A percentile compares a stretch with the other conserved stretches of the same genome.
These are phyloP conservation scores for Stromatinia cepivora DNA, from an alignment of 2,329 filamentous ascomycete genomes.

Conservation along the genomic window DNA sequence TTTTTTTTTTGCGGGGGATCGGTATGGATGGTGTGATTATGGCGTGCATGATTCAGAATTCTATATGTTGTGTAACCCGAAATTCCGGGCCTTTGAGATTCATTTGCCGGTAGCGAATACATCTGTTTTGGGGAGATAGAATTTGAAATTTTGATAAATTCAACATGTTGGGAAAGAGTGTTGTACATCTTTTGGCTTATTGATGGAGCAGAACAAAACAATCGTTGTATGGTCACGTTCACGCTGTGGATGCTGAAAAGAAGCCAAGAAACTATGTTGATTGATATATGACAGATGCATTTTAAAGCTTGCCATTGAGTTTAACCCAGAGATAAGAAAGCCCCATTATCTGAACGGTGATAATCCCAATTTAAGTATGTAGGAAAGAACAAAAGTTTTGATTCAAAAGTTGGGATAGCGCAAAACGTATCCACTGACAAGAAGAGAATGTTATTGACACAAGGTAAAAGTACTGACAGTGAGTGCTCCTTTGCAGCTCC, in stretches of 20 bases:
- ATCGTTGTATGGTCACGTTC: background rate
- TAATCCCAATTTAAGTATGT: conserved; percentile 18
- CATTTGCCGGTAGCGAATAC: background rate
- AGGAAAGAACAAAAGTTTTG: background rate
- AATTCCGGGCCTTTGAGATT: background rate
- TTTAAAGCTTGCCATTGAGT: background rate
- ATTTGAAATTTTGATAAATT: background rate
- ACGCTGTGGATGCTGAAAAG: background rate
- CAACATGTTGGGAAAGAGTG: background rate
- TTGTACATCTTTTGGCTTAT: background rate
- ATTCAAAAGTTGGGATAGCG: background rate
- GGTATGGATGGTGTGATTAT: conserved; percentile 9
- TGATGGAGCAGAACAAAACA: background rate
- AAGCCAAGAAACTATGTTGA: background rate
- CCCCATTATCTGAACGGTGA: conserved; percentile 1
- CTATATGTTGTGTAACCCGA: conserved; percentile 11
- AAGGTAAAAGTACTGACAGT: background rate
- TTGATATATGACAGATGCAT: background rate
- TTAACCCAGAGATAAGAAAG: background rate
- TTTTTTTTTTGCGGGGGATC: conserved; percentile 7
- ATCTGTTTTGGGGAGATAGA: background rate
- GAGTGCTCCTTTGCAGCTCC: background rate
- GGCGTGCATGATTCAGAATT: background rate
- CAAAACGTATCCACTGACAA: conserved; percentile 11
- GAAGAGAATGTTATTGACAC: conserved; percentile 12